These are phyloP conservation scores for Leccinum subtestaceum DNA, from an alignment of 768 basidiomycete genomes.

Conservation along the genomic window DNA sequence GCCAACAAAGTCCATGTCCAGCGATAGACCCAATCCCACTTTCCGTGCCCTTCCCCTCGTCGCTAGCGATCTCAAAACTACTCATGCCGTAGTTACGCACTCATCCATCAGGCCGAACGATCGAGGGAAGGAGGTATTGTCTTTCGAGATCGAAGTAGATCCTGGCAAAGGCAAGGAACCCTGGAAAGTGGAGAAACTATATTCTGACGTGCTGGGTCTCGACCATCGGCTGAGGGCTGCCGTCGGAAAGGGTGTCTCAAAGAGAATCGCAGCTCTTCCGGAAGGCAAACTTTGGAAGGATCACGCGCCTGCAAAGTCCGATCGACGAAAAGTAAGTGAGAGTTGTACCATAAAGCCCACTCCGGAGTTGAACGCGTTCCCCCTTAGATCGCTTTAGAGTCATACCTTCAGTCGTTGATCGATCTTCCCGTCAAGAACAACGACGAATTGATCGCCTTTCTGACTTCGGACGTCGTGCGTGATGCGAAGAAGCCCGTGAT, in stretches of 20 bases:
- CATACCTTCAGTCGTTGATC: constrained; percentile 82
- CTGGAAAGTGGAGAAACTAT: constrained; percentile 91
- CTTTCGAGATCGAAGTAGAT: constrained; percentile 77
- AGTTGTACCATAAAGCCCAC: neutral
- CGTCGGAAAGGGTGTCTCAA: constrained; percentile 62
- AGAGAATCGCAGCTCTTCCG: constrained; percentile 78
- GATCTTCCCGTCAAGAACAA: constrained; percentile 82
- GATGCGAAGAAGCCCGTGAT: constrained; percentile 73
- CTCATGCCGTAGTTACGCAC: constrained; percentile 67
- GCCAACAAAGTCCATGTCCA: constrained; percentile 21
- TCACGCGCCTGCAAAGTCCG: constrained; percentile 94
- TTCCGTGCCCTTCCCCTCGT: constrained; percentile 76
- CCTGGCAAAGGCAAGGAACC: constrained; percentile 68
- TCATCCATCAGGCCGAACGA: constrained; percentile 89
- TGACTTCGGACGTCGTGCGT: constrained; percentile 84
- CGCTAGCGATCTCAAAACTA: constrained; percentile 67
- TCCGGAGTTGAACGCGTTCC: constrained; percentile 9
- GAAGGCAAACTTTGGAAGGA: constrained; percentile 96
- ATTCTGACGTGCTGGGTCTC: constrained; percentile 86
- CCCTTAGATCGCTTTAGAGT: constrained; percentile 68
- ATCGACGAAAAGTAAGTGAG: constrained; percentile 83
- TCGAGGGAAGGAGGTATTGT: constrained; percentile 87
- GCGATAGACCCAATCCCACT: constrained; percentile 35
- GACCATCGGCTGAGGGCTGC: constrained; percentile 69
- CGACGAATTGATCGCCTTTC: constrained; percentile 86